Evolutionary conservation across 1,139 yeast species (phyloP), one percentile per base, ranked within the genome.

Genomic region (Hyphopichia burtonii): DNA sequence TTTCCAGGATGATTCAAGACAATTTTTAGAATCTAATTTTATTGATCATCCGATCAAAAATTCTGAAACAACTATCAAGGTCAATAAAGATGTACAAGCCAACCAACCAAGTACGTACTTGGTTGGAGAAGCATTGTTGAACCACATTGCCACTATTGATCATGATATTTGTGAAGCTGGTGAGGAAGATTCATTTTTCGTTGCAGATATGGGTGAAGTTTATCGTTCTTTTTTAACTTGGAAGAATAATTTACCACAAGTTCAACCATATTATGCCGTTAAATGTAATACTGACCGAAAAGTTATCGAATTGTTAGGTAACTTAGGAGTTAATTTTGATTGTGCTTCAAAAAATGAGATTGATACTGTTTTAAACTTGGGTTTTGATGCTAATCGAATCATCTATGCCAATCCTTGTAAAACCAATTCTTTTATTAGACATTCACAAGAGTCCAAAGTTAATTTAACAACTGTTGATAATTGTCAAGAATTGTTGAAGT

Each of bases 321-420:
- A 65, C 2, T 62, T 83, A 49, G 95, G 93, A 14, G 76, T 82
- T 43, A 86, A 86, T 46, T 93, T 93, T 60, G 99, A 93, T 63
- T 93, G 99, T 68, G 98, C 98, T 12, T 88, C 96, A 28, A 83
- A 86, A 59, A 75, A 76, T 50, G 99, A 93, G 66, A 88, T 93
- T 55, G 84, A 83, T 47, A 68, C 71, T 41, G 77, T 89, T 43
- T 70, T 88, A 51, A 59, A 66, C 27, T 61, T 83, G 47, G 93
- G 91, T 12, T 80, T 84, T 43, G 68, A 68, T 46, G 77, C 94
- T 11, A 63, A 72, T 15, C 74, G 88, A 54, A 86, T 93, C 56
- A 78, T 93, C 45, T 93, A 88, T 65, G 98, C 98, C 27, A 90
- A 93, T 57, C 97, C 99, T 18, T 88, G 96, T 66, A 93, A 93